Base-by-base conservation (phyloP, 148 eudicot species). In the Vaccinium darrowii region DNA sequence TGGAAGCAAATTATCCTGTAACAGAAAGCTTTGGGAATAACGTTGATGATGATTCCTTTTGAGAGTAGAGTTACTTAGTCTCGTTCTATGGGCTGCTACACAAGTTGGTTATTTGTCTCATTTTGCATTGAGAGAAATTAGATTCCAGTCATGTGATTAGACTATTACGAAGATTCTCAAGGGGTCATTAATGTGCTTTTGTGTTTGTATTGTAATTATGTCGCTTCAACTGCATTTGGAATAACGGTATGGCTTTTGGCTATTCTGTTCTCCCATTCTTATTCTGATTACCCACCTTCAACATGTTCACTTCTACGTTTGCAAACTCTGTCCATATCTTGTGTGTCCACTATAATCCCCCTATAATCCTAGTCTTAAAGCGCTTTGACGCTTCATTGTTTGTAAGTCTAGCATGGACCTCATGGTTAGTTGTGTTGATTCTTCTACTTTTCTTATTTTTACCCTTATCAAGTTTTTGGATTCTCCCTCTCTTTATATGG, bases 381-480 rank as follows among this genome's bases (percentile, higher is more conserved):
- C 27, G 21, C 12, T 19, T 72, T 67, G 36, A 30, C 23, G 43
- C 21, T 56, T 57, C 10, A 72, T 74, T 49, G 9, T 79, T 0
- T n/a, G 43, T 43, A 30, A 36, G 19, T 63, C 81, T 65, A 3
- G 18, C 1, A 33, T 83, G 51, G 39, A 27, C 50, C 23, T 56
- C 52, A 25, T 60, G 80, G 58, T 27, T 27, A 27, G 27, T 53
- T 36, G 30, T 25, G 49, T 65, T 30, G 10, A 25, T 50, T 63
- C 39, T 81, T 81, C 56, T 63, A 8, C 67, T 81, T 49, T 39
- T 81, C 69, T 53, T 33, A 14, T 23, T 78, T 53, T 19, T 62
- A 36, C 27, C 6, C 72, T 36, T 80, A 13, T 39, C 4, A 7
- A 65, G 30, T 25, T 27, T 82, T 82, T 12, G 39, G 25, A 30